phyloP scores from a whole-genome alignment of 176 grass and related monocot genomes.

The Otatea glauca region DNA sequence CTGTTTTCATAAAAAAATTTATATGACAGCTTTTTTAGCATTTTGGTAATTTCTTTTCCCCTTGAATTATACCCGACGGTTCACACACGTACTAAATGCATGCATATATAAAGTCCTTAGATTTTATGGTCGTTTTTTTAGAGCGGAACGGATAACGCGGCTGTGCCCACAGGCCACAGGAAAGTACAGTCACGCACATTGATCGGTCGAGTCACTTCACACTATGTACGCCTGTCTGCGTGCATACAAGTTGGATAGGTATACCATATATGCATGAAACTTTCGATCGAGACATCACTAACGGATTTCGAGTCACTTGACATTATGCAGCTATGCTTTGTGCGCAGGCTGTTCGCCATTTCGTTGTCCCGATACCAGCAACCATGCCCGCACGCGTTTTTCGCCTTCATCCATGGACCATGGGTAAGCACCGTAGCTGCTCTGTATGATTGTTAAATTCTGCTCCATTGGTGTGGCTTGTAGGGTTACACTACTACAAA shows the following conservation, averaged over 20 bases:
- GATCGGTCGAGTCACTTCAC: conserved; percentile 12
- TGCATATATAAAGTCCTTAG: not conserved
- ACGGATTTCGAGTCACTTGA: conserved; percentile 38
- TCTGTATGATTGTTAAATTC: not conserved
- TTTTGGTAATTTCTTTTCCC: no score
- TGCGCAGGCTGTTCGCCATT: not conserved
- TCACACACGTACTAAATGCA: no score
- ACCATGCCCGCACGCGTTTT: not conserved
- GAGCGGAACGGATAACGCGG: not conserved
- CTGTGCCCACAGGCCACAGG: not conserved
- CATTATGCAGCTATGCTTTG: conserved; percentile 16
- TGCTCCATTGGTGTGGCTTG: not conserved
- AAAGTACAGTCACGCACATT: conserved; percentile 17
- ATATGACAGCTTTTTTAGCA: no score
- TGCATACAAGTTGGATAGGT: conserved; percentile 17
- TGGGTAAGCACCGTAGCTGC: conserved; percentile 5
- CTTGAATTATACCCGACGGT: no score
- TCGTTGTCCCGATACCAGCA: not conserved
- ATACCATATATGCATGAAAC: not conserved
- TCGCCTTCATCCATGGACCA: not conserved
- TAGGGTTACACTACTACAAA: no score
- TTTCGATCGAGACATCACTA: conserved; percentile 4
- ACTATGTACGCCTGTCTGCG: not conserved
- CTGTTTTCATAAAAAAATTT: no score
- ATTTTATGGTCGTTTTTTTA: not conserved